These are phyloP conservation scores for Podospora anserina DNA, from an alignment of 495 filamentous ascomycete species.

Conservation along the genomic window DNA sequence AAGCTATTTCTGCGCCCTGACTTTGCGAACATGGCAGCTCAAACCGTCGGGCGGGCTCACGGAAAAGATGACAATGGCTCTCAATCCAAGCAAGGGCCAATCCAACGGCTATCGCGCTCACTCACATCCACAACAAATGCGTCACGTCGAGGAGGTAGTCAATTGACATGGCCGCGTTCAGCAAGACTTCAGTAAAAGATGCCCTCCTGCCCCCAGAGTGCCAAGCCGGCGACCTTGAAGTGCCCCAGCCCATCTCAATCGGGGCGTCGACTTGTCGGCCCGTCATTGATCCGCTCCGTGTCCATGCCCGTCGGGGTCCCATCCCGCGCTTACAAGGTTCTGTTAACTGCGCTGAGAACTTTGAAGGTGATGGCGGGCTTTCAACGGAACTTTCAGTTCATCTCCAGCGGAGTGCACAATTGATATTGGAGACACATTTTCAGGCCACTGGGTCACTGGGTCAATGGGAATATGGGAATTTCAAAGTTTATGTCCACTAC, in stretches of 20 bases:
- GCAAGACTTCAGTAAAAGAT: background rate
- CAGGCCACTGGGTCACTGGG: no score
- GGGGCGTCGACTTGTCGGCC: background rate
- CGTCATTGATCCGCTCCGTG: background rate
- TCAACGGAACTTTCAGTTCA: no score
- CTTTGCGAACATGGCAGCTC: conserved; percentile 28
- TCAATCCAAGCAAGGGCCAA: background rate
- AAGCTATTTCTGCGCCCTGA: conserved; percentile 26
- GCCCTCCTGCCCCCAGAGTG: conserved; percentile 2
- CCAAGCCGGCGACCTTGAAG: background rate
- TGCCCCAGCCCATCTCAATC: background rate
- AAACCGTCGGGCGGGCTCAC: conserved; percentile 13
- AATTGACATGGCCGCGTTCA: conserved; percentile 11
- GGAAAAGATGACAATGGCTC: background rate
- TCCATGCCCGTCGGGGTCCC: no score
- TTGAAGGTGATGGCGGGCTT: no score
- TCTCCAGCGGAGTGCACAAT: no score
- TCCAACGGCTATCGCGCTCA: background rate
- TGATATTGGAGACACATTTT: no score
- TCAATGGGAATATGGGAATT: no score
- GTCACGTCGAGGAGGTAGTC: background rate
- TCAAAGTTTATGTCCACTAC: background rate
- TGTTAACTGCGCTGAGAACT: no score
- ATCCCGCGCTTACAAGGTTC: background rate
- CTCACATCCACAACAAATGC: conserved; percentile 12